Base-by-base conservation (phyloP, 257 asterid species). In the Striga asiatica region DNA sequence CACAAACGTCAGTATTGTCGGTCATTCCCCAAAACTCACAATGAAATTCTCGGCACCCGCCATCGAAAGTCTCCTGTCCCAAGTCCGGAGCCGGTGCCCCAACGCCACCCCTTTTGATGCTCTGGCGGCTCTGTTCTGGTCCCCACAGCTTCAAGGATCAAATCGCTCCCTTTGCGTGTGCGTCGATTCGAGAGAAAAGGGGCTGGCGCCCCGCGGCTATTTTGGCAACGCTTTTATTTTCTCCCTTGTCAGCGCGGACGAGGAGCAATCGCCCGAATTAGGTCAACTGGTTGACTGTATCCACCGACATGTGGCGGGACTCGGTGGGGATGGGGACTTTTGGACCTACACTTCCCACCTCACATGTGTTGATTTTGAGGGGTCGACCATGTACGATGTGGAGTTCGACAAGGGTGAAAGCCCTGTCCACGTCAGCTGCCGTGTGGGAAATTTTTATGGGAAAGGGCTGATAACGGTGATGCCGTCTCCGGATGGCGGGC, bases 101-200 rank as follows among this genome's bases (percentile, higher is more conserved):
- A 50, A 54, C 2, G 83, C 79, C 70, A 74, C 76, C 10, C 89
- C 89, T 11, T 83, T 77, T 32, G 85, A 75, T 47, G 47, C 74
- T 37, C 39, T 83, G 8, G 64, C 66, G 1, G 93, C 85, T 5
- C 71, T 83, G 58, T 58, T 83, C 31, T 83, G 93, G 93, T 69
- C 76, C 1, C 56, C 65, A 1, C 66, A 10, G 0, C 17, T 16
- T 34, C 70, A 48, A 38, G 54, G 59, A 8, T 64, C 64, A 0
- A 56, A 55, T 0, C 48, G 56, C 21, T 62, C 80, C 9, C 54
- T 80, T 19, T 48, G 76, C 10, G 2, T 82, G 8, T 77, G 85
- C 24, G 1, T 69, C 2, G 88, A 82, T 73, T 54, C 59, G 22
- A 75, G 93, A 50, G 63, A 48, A 1, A 57, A 1, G 0, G 58